These are phyloP conservation scores for Rhizopogon vinicolor DNA, from an alignment of 768 basidiomycete genomes.

Conservation along the genomic window DNA sequence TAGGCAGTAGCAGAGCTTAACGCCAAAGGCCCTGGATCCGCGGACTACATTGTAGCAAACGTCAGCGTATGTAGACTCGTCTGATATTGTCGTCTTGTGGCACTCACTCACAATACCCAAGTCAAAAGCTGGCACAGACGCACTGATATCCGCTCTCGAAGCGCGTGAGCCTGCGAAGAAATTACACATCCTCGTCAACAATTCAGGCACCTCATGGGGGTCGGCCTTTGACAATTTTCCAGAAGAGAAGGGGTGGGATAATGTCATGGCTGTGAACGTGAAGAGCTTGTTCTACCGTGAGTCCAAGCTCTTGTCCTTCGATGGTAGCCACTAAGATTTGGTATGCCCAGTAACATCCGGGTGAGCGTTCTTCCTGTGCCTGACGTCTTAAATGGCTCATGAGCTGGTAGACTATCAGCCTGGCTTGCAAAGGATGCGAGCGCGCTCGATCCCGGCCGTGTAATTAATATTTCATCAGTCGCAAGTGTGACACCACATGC, in stretches of 20 bases:
- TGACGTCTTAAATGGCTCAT: neutral
- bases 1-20: slow-evolving; percentile 59
- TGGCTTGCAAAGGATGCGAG: slow-evolving; percentile 65
- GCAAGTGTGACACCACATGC: slow-evolving; percentile 50
- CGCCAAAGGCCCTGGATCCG: slow-evolving; percentile 52
- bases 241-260: slow-evolving; percentile 84
- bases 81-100: neutral
- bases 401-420: slow-evolving; percentile 23
- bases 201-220: slow-evolving; percentile 80
- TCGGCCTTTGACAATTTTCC: slow-evolving; percentile 65
- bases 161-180: slow-evolving; percentile 53
- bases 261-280: slow-evolving; percentile 77
- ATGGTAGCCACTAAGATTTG: neutral
- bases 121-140: slow-evolving; percentile 78
- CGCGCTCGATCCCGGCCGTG: slow-evolving; percentile 61
- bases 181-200: slow-evolving; percentile 81
- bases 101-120: slow-evolving; percentile 20
- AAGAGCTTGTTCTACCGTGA: slow-evolving; percentile 80
- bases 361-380: slow-evolving; percentile 18
- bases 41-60: slow-evolving; percentile 72
- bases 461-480: slow-evolving; percentile 81
- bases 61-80: slow-evolving; percentile 48
- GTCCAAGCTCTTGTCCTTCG: slow-evolving; percentile 17
- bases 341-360: slow-evolving; percentile 37
- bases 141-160: slow-evolving; percentile 62